Base-by-base conservation (phyloP, 495 filamentous ascomycete species). In the Neurospora hispaniola region DNA sequence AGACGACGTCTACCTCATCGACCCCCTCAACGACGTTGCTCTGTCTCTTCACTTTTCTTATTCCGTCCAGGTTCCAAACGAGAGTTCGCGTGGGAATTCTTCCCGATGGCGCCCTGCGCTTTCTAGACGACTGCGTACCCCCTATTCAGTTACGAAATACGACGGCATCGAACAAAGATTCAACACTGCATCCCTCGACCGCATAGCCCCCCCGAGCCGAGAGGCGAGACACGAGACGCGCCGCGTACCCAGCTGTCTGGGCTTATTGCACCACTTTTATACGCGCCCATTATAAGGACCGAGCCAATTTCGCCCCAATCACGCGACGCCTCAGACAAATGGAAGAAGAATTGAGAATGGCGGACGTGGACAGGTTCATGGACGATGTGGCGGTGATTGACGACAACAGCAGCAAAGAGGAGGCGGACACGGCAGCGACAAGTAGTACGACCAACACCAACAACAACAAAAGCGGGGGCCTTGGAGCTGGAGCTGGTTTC, bases 361-460 rank as follows among this genome's bases (percentile, higher is more conserved):
- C 77, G 31, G 78, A 78, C 31, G 76, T 75, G 16, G 79, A 79
- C 39, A 70, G 69, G 31, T 72, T 74, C 2, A 48, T 72, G 3
- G 72, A 76, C 11, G 73, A 74, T 23, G 72, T 70, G 59, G 74
- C 75, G 43, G 74, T 76, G 40, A 72, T 78, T 54, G 44, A 68
- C n/a, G 62, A 20, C 20, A 66, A 31, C 27, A 31, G 16, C 41
- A 62, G 69, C 69, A 69, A 20, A 5, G 46, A 27, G 46, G 20
- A 12, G 44, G 20, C 18, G 23, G 69, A 44, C 27, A 43, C 20
- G 1, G 40, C 40, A 0, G 39, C 8, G 31, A 35, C 14, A 8
- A 46, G 62, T 18, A 14, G 42, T 18, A 39, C 39, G 10, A 74
- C 78, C 16, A 62, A 62, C 23, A 62, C 48, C 48, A 62, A 31